phyloP scores from a whole-genome alignment of 805 yeast species.

The Zygosaccharomyces siamensis region DNA sequence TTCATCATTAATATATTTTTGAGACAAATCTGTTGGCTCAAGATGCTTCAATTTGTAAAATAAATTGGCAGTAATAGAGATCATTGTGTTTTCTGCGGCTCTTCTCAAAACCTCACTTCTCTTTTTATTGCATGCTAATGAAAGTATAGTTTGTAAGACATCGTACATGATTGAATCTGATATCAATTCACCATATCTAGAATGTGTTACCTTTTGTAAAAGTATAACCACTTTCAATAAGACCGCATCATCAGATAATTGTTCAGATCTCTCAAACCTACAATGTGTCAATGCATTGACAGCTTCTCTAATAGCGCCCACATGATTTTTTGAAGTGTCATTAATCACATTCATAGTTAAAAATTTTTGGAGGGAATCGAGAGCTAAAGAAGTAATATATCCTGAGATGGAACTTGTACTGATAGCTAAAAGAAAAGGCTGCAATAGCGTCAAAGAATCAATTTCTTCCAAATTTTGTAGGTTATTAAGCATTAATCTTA shows the following conservation, averaged over 20 bases:
- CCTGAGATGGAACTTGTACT: slow-evolving; percentile 85
- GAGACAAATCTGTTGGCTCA: slow-evolving; percentile 40
- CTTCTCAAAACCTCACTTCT: slow-evolving; percentile 84
- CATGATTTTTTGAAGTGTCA: slow-evolving; percentile 52
- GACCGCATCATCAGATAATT: slow-evolving; percentile 86
- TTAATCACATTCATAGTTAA: slow-evolving; percentile 65
- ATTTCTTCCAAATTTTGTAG: slow-evolving; percentile 48
- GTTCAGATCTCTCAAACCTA: slow-evolving; percentile 92
- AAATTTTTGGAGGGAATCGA: slow-evolving; percentile 70
- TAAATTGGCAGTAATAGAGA: slow-evolving; percentile 60
- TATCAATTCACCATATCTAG: slow-evolving; percentile 60
- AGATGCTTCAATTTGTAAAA: slow-evolving; percentile 57
- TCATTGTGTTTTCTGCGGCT: slow-evolving; percentile 81
- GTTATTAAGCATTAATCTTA: slow-evolving; percentile 65
- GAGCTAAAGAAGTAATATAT: slow-evolving; percentile 73
- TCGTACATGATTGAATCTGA: slow-evolving; percentile 83
- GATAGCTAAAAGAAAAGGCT: slow-evolving; percentile 81
- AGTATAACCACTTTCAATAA: slow-evolving; percentile 74
- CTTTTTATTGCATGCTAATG: slow-evolving; percentile 87
- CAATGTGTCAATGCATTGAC: slow-evolving; percentile 77
- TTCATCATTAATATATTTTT: slow-evolving; percentile 43
- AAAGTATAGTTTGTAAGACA: slow-evolving; percentile 83
- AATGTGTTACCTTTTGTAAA: slow-evolving; percentile 59
- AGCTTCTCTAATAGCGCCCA: slow-evolving; percentile 45
- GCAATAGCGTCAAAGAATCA: slow-evolving; percentile 68